Base-by-base conservation (phyloP, 139 green algal species). In the Chlorella sorokiniana region DNA sequence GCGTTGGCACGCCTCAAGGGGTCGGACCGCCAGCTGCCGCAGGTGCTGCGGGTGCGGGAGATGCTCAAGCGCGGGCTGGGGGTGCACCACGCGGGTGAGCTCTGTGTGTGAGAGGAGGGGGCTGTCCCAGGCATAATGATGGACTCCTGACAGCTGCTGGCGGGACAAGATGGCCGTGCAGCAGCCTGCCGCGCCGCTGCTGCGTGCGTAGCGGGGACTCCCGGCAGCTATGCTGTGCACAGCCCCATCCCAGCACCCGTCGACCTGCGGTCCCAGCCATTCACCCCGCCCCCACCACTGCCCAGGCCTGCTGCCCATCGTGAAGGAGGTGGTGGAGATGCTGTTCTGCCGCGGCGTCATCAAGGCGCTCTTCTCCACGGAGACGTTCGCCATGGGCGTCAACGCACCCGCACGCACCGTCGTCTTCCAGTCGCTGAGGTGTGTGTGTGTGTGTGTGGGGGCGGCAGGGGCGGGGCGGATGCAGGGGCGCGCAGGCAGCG, bases 341-440 rank as follows among this genome's bases (percentile, higher is more conserved):
- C 93, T 99, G 33, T 98, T 99, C 89, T 99, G 96, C 89, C 88
- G 93, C 56, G 96, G 96, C 14, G 89, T 98, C 40, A 91, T 98
- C 81, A 96, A 95, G 88, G 91, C 96, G 37, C 91, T 99, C 35
- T 98, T 98, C 86, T 94, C 88, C 40, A 81, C 85, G 1, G 96
- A 99, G 90, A 99, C 96, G 25, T 99, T 99, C 91, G 96, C 96
- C 41, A 99, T 99, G 96, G 96, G 96, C 14, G 96, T 99, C 41
- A 99, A 99, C 78, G 96, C 96, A 0, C 96, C 96, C 31, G 95
- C 96, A 1, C 88, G 94, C 79, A 95, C 92, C 0, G 96, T 98
- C n/a, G 87, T 97, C 31, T 99, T 99, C 84, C 92, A 98, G 63
- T 88, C 80, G 25, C 80, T 96, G 25, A 54, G 78, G 63, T 82